Evolutionary conservation across 257 asterid genomes (phyloP).

Genomic region (Ocimum tenuiflorum): DNA sequence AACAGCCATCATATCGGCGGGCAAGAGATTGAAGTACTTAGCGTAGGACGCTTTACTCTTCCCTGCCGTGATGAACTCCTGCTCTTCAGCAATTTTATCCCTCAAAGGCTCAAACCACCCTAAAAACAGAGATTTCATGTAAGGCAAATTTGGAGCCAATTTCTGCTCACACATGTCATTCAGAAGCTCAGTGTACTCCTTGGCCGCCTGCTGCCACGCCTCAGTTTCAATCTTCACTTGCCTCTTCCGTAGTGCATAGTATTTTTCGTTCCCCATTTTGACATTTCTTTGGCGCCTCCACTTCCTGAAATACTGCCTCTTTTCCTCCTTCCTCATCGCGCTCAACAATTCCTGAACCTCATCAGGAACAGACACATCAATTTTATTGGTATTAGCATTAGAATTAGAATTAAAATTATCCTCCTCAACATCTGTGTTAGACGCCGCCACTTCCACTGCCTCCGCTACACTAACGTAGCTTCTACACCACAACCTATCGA

Average conservation of each 20-base stretch:
- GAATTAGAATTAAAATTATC: too few relatives aligned
- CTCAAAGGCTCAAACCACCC: slow-evolving; percentile 94
- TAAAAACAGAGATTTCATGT: slow-evolving; percentile 68
- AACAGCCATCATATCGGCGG: slow-evolving; percentile 90
- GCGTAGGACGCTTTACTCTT: slow-evolving; percentile 47
- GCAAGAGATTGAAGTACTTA: slow-evolving; percentile 56
- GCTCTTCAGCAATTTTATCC: slow-evolving; percentile 61
- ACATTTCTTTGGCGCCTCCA: slow-evolving; percentile 29
- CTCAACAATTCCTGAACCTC: slow-evolving; percentile 52
- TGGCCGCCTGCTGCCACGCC: slow-evolving; percentile 82
- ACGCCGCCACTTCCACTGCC: slow-evolving; percentile 51
- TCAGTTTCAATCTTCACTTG: slow-evolving; percentile 76
- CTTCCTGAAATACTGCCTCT: slow-evolving; percentile 24
- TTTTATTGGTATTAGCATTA: slow-evolving; percentile 11
- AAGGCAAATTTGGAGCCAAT: slow-evolving; percentile 89
- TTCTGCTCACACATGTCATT: slow-evolving; percentile 79
- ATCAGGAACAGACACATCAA: slow-evolving; percentile 26
- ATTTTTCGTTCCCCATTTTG: slow-evolving; percentile 37
- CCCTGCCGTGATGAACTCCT: slow-evolving; percentile 54
- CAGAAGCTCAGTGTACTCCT: slow-evolving; percentile 69
- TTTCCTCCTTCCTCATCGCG: slow-evolving; percentile 55
- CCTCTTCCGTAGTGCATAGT: slow-evolving; percentile 44
- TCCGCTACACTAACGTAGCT: slow-evolving; percentile 73
- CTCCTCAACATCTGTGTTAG: slow-evolving; percentile 57
- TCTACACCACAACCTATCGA: slow-evolving; percentile 30